A percentile compares a stretch with the other conserved stretches of the same genome.
These are phyloP conservation scores for Lodderomyces theae DNA, from an alignment of 1,139 yeast genomes.

Conservation along the genomic window DNA sequence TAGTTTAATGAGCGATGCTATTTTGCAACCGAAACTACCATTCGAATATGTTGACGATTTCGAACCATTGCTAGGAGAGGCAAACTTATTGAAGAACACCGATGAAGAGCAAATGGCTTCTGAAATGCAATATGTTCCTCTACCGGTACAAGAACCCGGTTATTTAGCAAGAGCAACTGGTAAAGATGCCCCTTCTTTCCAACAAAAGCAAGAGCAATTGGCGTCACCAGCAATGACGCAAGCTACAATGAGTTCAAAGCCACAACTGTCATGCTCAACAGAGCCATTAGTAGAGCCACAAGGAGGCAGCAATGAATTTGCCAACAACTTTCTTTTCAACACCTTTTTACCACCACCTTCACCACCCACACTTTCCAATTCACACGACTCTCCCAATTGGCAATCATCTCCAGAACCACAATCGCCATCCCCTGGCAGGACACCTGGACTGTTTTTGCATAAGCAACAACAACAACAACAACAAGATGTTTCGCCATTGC, in stretches of 20 bases:
- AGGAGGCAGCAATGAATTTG: slow-evolving; percentile 4
- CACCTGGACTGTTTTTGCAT: slow-evolving; percentile 15
- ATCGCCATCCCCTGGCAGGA: slow-evolving; percentile 31
- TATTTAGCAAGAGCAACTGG: slow-evolving; percentile 5
- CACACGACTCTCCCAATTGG: slow-evolving; percentile 37
- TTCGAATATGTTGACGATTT: slow-evolving; percentile 41
- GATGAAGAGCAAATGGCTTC: slow-evolving; percentile 5
- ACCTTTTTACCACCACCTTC: slow-evolving; percentile 45
- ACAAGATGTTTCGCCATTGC: slow-evolving; percentile 25
- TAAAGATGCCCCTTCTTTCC: slow-evolving; percentile 9
- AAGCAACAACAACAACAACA: slow-evolving; percentile 6
- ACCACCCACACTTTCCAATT: slow-evolving; percentile 34
- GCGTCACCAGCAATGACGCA: slow-evolving; percentile 6
- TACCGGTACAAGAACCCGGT: slow-evolving; percentile 41
- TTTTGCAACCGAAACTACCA: slow-evolving; percentile 11
- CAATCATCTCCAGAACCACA: slow-evolving; percentile 44
- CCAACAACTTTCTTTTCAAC: slow-evolving; percentile 15
- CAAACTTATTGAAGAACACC: neutral
- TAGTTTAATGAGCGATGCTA: neutral
- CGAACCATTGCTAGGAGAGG: slow-evolving; percentile 29
- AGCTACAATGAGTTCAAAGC: neutral
- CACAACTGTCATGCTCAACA: neutral
- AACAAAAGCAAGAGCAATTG: slow-evolving; percentile 4
- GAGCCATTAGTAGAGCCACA: neutral
- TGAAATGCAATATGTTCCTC: slow-evolving; percentile 35